Conservation (phyloP, 192 early-diverging fungal genomes). For the Podila verticillata region DNA sequence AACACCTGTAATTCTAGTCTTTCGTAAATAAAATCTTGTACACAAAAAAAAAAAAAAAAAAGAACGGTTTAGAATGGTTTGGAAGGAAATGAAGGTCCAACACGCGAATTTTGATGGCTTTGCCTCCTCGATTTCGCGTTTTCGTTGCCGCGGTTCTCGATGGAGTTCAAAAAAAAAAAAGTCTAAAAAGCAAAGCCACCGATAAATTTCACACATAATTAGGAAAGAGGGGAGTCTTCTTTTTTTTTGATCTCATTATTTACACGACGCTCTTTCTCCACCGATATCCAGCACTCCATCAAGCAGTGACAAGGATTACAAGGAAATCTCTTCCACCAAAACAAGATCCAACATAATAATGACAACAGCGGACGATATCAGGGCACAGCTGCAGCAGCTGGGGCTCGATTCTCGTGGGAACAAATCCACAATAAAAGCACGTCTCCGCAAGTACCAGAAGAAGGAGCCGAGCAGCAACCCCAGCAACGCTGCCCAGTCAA, state of each 20-base stretch:
- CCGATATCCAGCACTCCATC: too few relatives aligned
- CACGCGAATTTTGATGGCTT: too few relatives aligned
- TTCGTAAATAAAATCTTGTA: too few relatives aligned
- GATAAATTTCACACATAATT: background rate
- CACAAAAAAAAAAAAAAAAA: too few relatives aligned
- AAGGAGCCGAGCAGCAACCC: background rate
- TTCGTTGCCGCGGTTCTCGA: too few relatives aligned
- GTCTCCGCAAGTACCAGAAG: slow-evolving; percentile 55
- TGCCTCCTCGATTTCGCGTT: too few relatives aligned
- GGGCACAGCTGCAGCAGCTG: slow-evolving; percentile 49
- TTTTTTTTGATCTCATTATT: background rate
- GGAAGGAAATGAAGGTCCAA: too few relatives aligned
- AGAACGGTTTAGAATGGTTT: too few relatives aligned
- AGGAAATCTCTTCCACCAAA: too few relatives aligned
- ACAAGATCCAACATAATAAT: background rate
- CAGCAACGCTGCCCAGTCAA: background rate
- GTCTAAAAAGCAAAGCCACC: background rate
- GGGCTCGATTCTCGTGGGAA: slow-evolving; percentile 58
- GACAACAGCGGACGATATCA: slow-evolving; percentile 11
- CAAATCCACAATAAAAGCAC: slow-evolving; percentile 55
- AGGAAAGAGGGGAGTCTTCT: background rate
- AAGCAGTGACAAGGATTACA: too few relatives aligned
- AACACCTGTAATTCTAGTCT: too few relatives aligned
- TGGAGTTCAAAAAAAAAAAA: background rate
- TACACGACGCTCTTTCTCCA: too few relatives aligned